Evolutionary conservation across 805 yeast species (phyloP).

Genomic region (Yamadazyma sp.): DNA sequence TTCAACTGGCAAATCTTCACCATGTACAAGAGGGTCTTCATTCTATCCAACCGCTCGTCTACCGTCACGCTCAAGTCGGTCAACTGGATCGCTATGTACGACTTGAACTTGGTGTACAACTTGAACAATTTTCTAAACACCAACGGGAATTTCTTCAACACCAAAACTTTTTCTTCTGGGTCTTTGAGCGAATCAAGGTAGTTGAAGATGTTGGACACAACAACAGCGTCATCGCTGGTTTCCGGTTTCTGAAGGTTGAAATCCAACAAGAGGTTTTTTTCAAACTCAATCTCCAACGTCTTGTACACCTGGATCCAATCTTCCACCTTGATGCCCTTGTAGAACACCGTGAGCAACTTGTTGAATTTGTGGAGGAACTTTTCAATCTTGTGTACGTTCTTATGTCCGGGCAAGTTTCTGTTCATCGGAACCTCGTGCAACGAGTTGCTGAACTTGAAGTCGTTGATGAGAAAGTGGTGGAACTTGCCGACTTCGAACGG

Average conservation of each 20-base stretch:
- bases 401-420: constrained; percentile 45
- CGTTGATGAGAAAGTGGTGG: constrained; percentile 38
- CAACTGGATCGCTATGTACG: constrained; percentile 63
- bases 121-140: constrained; percentile 65
- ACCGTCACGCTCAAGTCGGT: constrained; percentile 58
- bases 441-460: constrained; percentile 41
- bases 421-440: constrained; percentile 48
- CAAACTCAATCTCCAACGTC: constrained; percentile 66
- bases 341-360: constrained; percentile 55
- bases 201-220: constrained; percentile 64
- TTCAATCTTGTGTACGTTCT: constrained; percentile 52
- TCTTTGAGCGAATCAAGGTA: constrained; percentile 66
- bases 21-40: constrained; percentile 67
- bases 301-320: constrained; percentile 84
- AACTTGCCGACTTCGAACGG: constrained; percentile 49
- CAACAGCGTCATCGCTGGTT: constrained; percentile 54
- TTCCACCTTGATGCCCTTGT: constrained; percentile 54
- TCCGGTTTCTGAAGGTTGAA: constrained; percentile 43
- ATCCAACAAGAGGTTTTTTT: constrained; percentile 57
- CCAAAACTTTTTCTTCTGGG: constrained; percentile 37
- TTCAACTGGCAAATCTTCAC: constrained; percentile 64
- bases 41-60: constrained; percentile 62
- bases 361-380: constrained; percentile 65
- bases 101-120: constrained; percentile 65
- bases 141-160: constrained; percentile 56